Base-by-base conservation (phyloP, 306 rosid genomes). In the Cucurbita moschata region DNA sequence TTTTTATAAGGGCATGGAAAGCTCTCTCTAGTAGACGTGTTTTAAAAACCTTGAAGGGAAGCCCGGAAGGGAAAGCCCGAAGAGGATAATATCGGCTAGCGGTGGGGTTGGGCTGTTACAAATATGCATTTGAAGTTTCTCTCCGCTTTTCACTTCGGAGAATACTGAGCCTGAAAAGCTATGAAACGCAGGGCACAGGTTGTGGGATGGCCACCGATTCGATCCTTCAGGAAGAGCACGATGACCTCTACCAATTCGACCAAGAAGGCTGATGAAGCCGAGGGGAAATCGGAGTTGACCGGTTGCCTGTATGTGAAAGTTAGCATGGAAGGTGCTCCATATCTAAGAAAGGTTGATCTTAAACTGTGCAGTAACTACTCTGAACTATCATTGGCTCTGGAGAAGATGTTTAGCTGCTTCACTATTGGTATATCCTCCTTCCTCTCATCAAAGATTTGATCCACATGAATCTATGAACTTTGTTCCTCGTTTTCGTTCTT, bases 191-290 rank as follows among this genome's bases (percentile, higher is more conserved):
- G 98, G 86, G 84, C 97, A 75, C 98, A 90, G 76, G 96, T 89
- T 78, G 98, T 94, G 74, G 98, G 98, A 79, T 94, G 97, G 98
- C 98, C 98, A 72, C 98, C 98, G 73, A 90, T 94, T 77, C 86
- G 98, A 81, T 90, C 98, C 7, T 94, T 85, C 69, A 78, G 97
- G 65, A 94, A 94, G 86, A 94, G 82, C 84, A 79, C 84, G 61
- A 87, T 94, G 97, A 88, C 92, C 43, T 40, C 71, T n/a, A 82
- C 92, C 11, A 90, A 81, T 84, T 75, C 70, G 73, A 53, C 84
- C 4, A 90, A 93, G 82, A 89, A 77, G 83, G 84, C 68, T 46
- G 91, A 86, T 54, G 92, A 87, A 61, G 83, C 75, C 50, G 90
- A 85, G 12, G 95, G 81, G 2, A 94, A 94, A 80, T 38, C 81